Base-by-base conservation (phyloP, 495 filamentous ascomycete genomes). In the Daldinia concentrica region DNA sequence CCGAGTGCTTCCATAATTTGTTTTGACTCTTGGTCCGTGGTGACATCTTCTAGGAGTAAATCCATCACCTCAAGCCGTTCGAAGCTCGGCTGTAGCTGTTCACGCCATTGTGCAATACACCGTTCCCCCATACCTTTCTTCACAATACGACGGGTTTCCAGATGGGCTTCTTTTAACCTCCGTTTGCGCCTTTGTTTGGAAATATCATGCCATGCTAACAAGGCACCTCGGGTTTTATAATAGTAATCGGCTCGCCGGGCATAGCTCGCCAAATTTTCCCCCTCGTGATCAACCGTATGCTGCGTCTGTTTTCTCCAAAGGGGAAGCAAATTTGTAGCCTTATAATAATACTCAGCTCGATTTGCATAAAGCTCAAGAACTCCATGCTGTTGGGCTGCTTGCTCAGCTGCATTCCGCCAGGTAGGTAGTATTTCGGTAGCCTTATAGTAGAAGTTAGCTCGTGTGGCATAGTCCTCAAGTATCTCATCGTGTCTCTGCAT, bases 1-100 rank as follows among this genome's bases (percentile, higher is more conserved):
- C 79, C 69, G 22, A 83, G 76, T 15, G 86, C 86, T 64, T 88
- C 65, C 22, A 60, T 34, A 37, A 17, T 43, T 30, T 69, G 71
- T 34, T 57, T 58, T 66, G 63, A 76, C 67, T 74, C 74, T 52
- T 67, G 68, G 22, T 78, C 69, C 39, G 45, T 56, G 30, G 66
- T 19, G 19, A 71, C 41, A 54, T 78, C 66, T 32, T 65, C 69
- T 9, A 76, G 30, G 2, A 59, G 64, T 1, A 52, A 45, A 58
- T 76, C 63, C 71, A 76, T 70, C 15, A 48, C 27, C 50, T 74
- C 71, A 27, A 43, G 69, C 26, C 63, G 74, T 54, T 72, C 68
- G 32, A 73, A 54, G 52, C 69, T 78, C 8, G 76, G 74, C 36
- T 72, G 69, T 4, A 78, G 64, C 36, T 71, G 64, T n/a, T 72